A percentile compares a stretch with the other conserved stretches of the same genome.
Conservation (phyloP, 441 rosid genomes). For the Corymbia calophylla region DNA sequence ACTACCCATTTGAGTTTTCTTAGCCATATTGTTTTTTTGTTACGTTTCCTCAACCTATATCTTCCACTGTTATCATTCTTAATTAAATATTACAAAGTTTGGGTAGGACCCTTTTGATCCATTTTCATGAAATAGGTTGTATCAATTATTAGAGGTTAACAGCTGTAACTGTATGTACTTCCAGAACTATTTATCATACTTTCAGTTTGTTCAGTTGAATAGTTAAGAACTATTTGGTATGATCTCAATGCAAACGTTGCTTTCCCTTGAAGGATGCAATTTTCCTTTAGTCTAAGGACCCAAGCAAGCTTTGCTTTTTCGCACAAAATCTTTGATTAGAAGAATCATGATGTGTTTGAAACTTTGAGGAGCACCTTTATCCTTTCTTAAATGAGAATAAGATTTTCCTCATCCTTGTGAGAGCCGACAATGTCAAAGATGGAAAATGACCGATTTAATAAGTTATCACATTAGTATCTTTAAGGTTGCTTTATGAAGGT, state of each 20-base stretch:
- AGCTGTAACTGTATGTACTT: neutral
- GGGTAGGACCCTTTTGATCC: neutral
- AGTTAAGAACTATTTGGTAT: neutral
- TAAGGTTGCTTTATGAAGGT: slow-evolving; percentile 23
- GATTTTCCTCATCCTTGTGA: slow-evolving; percentile 8
- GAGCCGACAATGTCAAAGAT: slow-evolving; percentile 7
- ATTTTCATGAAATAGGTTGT: neutral
- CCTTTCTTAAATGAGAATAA: slow-evolving; percentile 9
- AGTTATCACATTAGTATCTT: slow-evolving; percentile 32
- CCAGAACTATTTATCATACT: neutral
- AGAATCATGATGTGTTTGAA: slow-evolving; percentile 5
- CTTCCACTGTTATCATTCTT: neutral
- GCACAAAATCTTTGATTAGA: slow-evolving; percentile 13
- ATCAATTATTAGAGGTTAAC: neutral
- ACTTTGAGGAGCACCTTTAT: slow-evolving; percentile 10
- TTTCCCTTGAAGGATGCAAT: neutral
- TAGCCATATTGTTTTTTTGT: neutral
- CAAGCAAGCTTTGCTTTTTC: neutral
- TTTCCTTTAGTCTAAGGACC: slow-evolving; percentile 1
- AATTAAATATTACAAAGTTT: neutral
- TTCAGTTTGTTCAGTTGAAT: neutral
- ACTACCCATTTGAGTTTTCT: neutral
- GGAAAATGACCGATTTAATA: slow-evolving; percentile 22
- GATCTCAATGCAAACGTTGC: neutral
- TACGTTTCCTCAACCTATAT: neutral